Evolutionary conservation across 805 yeast species (phyloP), one percentile per base, ranked within the genome.

Genomic region (Starmera amethionina): DNA sequence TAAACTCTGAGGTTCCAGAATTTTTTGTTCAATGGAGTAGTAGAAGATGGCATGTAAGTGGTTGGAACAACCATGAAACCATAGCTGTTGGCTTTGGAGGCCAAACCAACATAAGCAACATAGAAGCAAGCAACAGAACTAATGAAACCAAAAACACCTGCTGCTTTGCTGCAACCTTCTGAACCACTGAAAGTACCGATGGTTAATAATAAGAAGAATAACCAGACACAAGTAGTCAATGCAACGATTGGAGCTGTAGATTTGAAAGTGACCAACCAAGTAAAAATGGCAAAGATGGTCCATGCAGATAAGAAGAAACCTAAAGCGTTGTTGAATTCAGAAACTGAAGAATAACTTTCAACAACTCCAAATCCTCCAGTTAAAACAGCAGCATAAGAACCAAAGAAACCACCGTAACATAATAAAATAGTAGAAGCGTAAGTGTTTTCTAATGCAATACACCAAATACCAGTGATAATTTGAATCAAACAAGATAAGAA

Each of bases 321-420:
- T 37, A 72, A 51, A 8, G 75, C 73, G 41, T 71, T 67, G 30
- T 46, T 50, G 37, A 60, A 64, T 32, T 64, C 72, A 4, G 54
- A 49, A 9, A 54, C 53, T 14, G 62, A 54, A 4, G 56, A 52
- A 44, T 73, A 74, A 1, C 68, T 60, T 1, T 59, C 56, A 1
- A 55, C 43, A 25, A 72, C 63, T 1, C 68, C 71, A 48, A 73
- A 73, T 6, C 65, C 55, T 34, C 65, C 65, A 44, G 70, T 65
- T 40, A 64, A 52, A 7, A 74, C 58, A 40, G 70, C 67, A 3
- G 73, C 72, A 49, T 64, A 74, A 4, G 72, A 60, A 40, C 70
- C 56, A 73, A 77, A 75, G 52, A 75, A 75, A 1, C 76, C 73
- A 19, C 79, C 80, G 57, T 68, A 75, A 52, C 70, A 66, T 25